A percentile compares a stretch with the other conserved stretches of the same genome.
Conservation (phyloP, 2,329 filamentous ascomycete genomes). For the Alternaria ethzedia region DNA sequence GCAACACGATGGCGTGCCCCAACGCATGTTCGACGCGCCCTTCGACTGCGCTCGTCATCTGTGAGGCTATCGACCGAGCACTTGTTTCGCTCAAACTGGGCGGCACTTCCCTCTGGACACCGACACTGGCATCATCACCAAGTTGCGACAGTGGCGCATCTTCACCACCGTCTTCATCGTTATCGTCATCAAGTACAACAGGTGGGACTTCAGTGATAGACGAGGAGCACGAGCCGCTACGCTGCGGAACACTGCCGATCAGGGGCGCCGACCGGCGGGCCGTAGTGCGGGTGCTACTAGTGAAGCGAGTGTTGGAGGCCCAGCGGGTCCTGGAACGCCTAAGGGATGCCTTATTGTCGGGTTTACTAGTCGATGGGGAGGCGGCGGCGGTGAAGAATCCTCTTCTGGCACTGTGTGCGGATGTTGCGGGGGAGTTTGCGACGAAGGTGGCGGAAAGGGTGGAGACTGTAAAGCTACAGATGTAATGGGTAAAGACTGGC, state of each 20-base stretch:
- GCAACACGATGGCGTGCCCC: background rate
- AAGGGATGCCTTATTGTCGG: background rate
- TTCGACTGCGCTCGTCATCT: slow-evolving; percentile 6
- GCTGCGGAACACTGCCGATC: slow-evolving; percentile 6
- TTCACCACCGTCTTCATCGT: background rate
- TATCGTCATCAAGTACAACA: background rate
- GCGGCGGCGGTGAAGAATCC: background rate
- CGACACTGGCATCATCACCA: background rate
- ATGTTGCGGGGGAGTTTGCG: slow-evolving; percentile 3
- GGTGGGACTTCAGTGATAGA: background rate
- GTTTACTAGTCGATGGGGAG: background rate
- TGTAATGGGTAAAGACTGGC: background rate
- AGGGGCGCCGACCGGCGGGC: slow-evolving; percentile 6
- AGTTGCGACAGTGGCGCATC: slow-evolving; percentile 1
- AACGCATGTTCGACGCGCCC: slow-evolving; percentile 4
- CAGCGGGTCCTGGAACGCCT: slow-evolving; percentile 7
- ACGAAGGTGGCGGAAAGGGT: slow-evolving; percentile 1
- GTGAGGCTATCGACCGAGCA: slow-evolving; percentile 6
- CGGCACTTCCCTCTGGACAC: slow-evolving; percentile 3
- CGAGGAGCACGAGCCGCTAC: slow-evolving; percentile 7
- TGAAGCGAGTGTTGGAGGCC: slow-evolving; percentile 7
- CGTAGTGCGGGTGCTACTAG: slow-evolving; percentile 3
- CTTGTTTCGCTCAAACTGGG: slow-evolving; percentile 3
- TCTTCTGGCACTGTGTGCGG: background rate
- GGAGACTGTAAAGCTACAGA: slow-evolving; percentile 6